Conservation (phyloP, 164 flowering plant genomes). For the Tetracentron sinense region DNA sequence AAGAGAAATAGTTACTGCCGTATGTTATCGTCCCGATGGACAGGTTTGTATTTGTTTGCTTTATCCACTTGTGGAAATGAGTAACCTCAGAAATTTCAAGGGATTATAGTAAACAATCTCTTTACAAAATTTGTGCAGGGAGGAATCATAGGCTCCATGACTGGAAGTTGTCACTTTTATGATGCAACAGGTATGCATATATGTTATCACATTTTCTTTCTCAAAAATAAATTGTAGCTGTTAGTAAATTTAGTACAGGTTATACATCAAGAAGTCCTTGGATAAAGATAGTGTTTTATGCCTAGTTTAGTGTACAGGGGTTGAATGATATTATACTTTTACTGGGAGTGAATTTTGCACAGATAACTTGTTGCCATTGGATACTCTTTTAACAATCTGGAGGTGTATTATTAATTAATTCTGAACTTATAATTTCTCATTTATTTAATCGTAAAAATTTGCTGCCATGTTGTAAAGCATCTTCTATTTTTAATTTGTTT, state of each 20-base stretch:
- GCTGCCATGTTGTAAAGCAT: not conserved
- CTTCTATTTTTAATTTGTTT: too few species aligned
- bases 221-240: not conserved
- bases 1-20: constrained; percentile 77
- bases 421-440: not conserved
- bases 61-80: not conserved
- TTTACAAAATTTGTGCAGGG: constrained; percentile 41
- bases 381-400: not conserved
- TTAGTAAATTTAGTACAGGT: too few species aligned
- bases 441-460: not conserved
- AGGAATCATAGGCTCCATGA: constrained; percentile 63
- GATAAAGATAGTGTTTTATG: too few species aligned
- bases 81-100: not conserved
- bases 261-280: too few species aligned
- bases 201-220: not conserved
- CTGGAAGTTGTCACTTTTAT: constrained; percentile 62
- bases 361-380: not conserved
- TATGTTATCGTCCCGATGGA: constrained; percentile 64
- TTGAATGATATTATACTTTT: too few species aligned
- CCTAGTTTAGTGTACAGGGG: too few species aligned
- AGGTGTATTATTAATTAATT: not conserved
- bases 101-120: not conserved
- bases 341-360: not conserved
- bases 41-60: constrained; percentile 40
- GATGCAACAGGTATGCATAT: constrained; percentile 47